Base-by-base conservation (phyloP, 1,284 basidiomycete species). In the Heterobasidion annosum region DNA sequence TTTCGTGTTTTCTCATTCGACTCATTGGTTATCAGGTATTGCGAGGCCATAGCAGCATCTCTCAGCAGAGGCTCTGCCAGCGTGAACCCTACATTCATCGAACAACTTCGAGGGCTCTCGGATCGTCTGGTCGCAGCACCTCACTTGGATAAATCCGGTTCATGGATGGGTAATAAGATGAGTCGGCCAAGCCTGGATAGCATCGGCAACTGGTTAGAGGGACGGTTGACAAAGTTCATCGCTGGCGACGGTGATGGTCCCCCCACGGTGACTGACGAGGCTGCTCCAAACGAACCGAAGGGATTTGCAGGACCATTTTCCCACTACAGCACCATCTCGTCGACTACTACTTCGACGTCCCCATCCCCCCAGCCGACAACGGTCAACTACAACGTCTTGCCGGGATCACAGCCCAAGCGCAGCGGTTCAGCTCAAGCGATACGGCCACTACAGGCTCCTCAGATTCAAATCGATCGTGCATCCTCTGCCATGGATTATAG, bases 161-260 rank as follows among this genome's bases (percentile, higher is more conserved):
- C 89, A 4, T 91, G 93, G 92, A 89, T 94, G 58, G 77, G 83
- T 34, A 78, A 82, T 37, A 93, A 90, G 67, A 75, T 93, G 54
- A 76, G 82, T 59, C 90, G 93, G 70, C 93, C 95, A 0, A 97
- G 92, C 56, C 76, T 98, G 52, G 94, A 98, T 64, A 88, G 88
- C 48, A 83, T 99, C 49, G 92, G 96, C 53, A 89, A 87, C 53
- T 98, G 93, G 83, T 78, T 99, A 32, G 96, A 96, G 69, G 90
- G 91, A n/a, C 82, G 90, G 12, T 84, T 99, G 61, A 94, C 93
- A 34, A 97, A 97, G 67, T 90, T 99, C 62, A 96, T 99, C 58
- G 93, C 95, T 12, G 97, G 94, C 2, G 93, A 96, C 55, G 80
- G 73, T 43, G 76, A 77, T 19, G 83, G 83, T 34, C 66, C 73